Evolutionary conservation across 768 basidiomycete species (phyloP), one percentile per base, ranked within the genome.

Genomic region (Auriscalpium vulgare): DNA sequence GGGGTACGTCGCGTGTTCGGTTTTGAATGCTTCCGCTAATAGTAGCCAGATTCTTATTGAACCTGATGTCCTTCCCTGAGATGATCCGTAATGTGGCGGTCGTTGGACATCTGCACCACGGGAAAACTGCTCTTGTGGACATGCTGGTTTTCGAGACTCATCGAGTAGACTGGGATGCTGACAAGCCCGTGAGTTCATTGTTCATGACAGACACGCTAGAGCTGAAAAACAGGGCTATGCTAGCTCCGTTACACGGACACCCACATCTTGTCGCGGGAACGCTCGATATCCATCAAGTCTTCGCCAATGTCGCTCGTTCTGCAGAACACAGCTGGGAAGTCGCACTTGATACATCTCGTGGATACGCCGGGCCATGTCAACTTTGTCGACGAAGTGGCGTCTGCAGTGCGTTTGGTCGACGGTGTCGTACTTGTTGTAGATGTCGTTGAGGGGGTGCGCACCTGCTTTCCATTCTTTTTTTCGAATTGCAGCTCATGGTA

Each of bases 281-380:
- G 97, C 34, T 85, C 84, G 63, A 90, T 99, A 58, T 98, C 95
- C 10, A 86, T 98, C 64, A 98, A 98, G 73, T 97, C 95, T 1
- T 91, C 88, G 0, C 94, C 97, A 8, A 95, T 99, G 86, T 97
- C 95, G 13, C 78, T 99, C 51, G 75, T 99, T 54, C 76, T 97
- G 4, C 82, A 83, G 16, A 90, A 82, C 13, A 93, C 91, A 13
- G 74, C 79, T 46, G 92, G 94, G 55, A 98, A 98, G 74, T 97
- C 94, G 2, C 88, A 95, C 70, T 78, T 99, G 19, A 69, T 98
- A 52, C 95, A 99, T 70, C 70, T 97, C 35, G 86, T 99, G 63
- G 97, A 99, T 70, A 98, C 97, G 0, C 97, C 97, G 3, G 97
- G 97, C 37, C 97, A 99, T 65, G 91, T 95, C 57, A 98, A 98